Evolutionary conservation across 495 filamentous ascomycete species (phyloP).

Genomic region (Xylaria sp.): DNA sequence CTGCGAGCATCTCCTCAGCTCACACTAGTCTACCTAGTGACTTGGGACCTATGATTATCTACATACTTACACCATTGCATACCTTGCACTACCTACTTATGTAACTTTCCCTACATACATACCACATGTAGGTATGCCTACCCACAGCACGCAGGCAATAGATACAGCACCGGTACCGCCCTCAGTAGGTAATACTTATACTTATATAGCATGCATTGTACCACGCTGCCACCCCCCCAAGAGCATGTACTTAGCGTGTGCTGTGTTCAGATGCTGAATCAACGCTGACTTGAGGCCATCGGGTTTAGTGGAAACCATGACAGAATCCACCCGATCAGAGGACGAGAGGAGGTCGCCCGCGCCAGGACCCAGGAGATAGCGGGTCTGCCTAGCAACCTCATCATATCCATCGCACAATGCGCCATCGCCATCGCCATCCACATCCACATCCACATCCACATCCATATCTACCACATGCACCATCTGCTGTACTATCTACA

Average conservation of each 20-base stretch:
- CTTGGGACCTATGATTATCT: slow-evolving; percentile 12
- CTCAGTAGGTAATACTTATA: too few relatives aligned
- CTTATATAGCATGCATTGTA: background rate
- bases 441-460: too few relatives aligned
- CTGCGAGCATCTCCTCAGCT: background rate
- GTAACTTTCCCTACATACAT: background rate
- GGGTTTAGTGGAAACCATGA: slow-evolving; percentile 17
- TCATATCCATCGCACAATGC: slow-evolving; percentile 20
- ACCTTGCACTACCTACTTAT: background rate
- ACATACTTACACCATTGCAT: background rate
- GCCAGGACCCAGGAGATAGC: slow-evolving; percentile 21
- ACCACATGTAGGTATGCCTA: background rate
- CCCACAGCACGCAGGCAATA: background rate
- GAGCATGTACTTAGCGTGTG: background rate
- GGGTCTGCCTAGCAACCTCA: slow-evolving; percentile 12
- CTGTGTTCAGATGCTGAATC: slow-evolving; percentile 3
- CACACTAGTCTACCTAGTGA: too few relatives aligned
- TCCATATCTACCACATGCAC: too few relatives aligned
- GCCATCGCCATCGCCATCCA: slow-evolving; percentile 19
- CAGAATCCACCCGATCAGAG: slow-evolving; percentile 16
- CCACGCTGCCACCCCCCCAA: slow-evolving; percentile 3
- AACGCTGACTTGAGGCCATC: slow-evolving; percentile 9
- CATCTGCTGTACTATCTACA: too few relatives aligned
- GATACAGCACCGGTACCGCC: too few relatives aligned
- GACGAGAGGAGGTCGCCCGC: slow-evolving; percentile 16